phyloP scores from a whole-genome alignment of 2,329 filamentous ascomycete species.

The Fusarium brachygibbosum region DNA sequence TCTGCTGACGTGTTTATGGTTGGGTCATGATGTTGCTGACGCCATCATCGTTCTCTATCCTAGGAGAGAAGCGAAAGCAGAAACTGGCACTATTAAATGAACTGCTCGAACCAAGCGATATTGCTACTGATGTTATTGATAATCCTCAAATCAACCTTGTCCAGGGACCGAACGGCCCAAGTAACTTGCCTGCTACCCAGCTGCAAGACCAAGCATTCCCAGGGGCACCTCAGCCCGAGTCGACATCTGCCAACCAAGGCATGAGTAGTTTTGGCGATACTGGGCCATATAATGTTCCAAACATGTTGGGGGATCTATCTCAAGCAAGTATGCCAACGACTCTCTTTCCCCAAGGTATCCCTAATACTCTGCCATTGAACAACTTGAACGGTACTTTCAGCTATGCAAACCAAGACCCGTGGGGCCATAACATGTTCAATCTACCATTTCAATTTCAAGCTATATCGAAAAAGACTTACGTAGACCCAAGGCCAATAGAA shows the following conservation, averaged over 20 bases:
- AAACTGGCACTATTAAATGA: conserved; percentile 58
- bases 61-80: conserved; percentile 61
- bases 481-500: conserved; percentile 7
- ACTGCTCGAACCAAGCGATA: conserved; percentile 50
- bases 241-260: background rate
- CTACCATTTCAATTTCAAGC: background rate
- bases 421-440: background rate
- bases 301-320: background rate
- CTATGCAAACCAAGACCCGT: conserved; percentile 4
- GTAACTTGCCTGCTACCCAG: background rate
- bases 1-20: conserved; percentile 22
- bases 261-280: background rate
- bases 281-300: background rate
- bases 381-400: background rate
- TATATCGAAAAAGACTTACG: background rate
- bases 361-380: background rate
- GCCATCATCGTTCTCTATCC: conserved; percentile 1
- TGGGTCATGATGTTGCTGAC: conserved; percentile 28
- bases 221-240: background rate
- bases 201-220: conserved; percentile 1
- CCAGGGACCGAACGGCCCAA: background rate
- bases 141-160: background rate
- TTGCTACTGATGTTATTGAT: background rate
- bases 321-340: background rate
- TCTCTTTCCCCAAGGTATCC: background rate